Conservation (phyloP, 768 basidiomycete genomes). For the Xerocomus spinulosus region DNA sequence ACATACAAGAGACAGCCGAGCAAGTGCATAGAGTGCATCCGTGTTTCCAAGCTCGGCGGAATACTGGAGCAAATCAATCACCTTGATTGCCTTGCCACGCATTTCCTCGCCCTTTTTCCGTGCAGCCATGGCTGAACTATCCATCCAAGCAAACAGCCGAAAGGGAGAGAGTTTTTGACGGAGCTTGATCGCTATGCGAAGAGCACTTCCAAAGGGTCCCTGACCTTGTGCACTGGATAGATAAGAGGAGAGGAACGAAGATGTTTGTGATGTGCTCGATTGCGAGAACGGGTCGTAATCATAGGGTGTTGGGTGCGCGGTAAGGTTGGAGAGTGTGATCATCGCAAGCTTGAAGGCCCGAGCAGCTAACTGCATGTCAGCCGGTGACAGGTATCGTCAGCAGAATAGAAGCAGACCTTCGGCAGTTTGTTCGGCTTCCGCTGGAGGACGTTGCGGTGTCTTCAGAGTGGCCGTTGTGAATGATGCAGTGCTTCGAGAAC, state of each 20-base stretch:
- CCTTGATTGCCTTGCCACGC: slow-evolving; percentile 70
- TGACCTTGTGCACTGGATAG: slow-evolving; percentile 72
- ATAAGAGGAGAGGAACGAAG: slow-evolving; percentile 58
- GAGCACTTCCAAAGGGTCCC: slow-evolving; percentile 65
- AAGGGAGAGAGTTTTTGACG: slow-evolving; percentile 55
- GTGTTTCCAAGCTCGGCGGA: slow-evolving; percentile 73
- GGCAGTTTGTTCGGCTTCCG: slow-evolving; percentile 39
- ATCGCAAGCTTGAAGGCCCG: slow-evolving; percentile 76
- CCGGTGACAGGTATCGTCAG: not conserved
- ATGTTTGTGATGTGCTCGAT: slow-evolving; percentile 36
- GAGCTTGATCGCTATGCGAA: slow-evolving; percentile 65
- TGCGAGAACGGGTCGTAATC: slow-evolving; percentile 45
- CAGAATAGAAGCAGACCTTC: slow-evolving; percentile 41
- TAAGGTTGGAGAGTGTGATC: slow-evolving; percentile 59
- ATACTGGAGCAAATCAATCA: slow-evolving; percentile 74
- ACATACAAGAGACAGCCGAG: slow-evolving; percentile 62
- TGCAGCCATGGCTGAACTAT: slow-evolving; percentile 38
- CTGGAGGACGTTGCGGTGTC: slow-evolving; percentile 8
- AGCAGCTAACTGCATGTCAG: slow-evolving; percentile 41
- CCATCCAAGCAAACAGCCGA: slow-evolving; percentile 38
- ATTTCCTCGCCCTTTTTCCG: slow-evolving; percentile 64
- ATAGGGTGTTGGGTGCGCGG: slow-evolving; percentile 52
- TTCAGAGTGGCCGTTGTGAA: slow-evolving; percentile 6
- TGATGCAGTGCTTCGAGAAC: not conserved
- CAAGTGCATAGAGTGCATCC: slow-evolving; percentile 69